phyloP scores from a whole-genome alignment of 2,329 filamentous ascomycete genomes.

The Exophiala oligosperma region DNA sequence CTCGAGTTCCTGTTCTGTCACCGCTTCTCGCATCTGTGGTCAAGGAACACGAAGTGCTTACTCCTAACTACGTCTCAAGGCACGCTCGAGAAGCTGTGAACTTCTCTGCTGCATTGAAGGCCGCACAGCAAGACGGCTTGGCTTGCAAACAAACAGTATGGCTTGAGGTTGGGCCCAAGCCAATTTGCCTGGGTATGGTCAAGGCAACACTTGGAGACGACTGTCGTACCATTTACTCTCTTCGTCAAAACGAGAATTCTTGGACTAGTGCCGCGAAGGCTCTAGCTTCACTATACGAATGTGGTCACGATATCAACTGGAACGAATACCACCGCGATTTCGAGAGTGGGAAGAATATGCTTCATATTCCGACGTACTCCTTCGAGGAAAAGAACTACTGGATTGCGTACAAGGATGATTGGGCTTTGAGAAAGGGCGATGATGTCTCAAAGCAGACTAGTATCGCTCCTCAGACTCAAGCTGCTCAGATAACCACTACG shows the following conservation, averaged over 20 bases:
- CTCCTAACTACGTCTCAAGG: slow-evolving; percentile 62
- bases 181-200: slow-evolving; percentile 67
- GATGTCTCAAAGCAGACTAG: not conserved
- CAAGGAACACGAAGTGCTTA: slow-evolving; percentile 56
- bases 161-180: slow-evolving; percentile 74
- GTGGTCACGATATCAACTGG: slow-evolving; percentile 67
- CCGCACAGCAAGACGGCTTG: slow-evolving; percentile 57
- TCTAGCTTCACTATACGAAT: slow-evolving; percentile 60
- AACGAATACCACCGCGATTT: slow-evolving; percentile 68
- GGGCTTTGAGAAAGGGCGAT: slow-evolving; percentile 40
- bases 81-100: slow-evolving; percentile 69
- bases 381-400: slow-evolving; percentile 72
- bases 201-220: slow-evolving; percentile 64
- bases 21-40: slow-evolving; percentile 64
- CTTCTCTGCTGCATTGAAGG: slow-evolving; percentile 63
- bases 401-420: slow-evolving; percentile 66
- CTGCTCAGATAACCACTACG: slow-evolving; percentile 1
- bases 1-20: slow-evolving; percentile 65
- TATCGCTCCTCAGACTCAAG: not conserved
- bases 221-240: slow-evolving; percentile 58
- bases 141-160: slow-evolving; percentile 68
- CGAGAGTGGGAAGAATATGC: slow-evolving; percentile 55
- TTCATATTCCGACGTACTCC: slow-evolving; percentile 64
- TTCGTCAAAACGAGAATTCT: slow-evolving; percentile 62
- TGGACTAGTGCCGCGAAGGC: slow-evolving; percentile 65